A percentile compares a stretch with the other conserved stretches of the same genome.
These are phyloP conservation scores for Verticillium nonalfalfae DNA, from an alignment of 2,329 filamentous ascomycete genomes.

Conservation along the genomic window DNA sequence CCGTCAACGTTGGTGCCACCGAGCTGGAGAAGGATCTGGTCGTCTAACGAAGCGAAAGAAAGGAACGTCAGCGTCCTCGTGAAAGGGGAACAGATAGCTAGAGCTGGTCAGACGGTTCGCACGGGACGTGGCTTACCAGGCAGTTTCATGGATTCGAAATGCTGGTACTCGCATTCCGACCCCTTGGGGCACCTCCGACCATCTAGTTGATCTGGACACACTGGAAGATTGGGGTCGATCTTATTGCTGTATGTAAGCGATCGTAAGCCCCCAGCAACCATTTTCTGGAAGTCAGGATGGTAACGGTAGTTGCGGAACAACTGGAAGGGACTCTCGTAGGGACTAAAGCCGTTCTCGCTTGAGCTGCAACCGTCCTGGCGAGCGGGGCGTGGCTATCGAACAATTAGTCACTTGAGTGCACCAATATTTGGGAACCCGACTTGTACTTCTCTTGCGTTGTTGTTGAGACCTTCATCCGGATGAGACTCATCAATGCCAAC, in stretches of 20 bases:
- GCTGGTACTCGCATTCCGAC: constrained; percentile 66
- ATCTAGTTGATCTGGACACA: constrained; percentile 72
- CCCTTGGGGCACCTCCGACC: constrained; percentile 67
- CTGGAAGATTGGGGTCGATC: constrained; percentile 66
- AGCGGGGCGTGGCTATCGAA: not conserved
- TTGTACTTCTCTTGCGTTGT: constrained; percentile 35
- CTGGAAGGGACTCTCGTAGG: constrained; percentile 79
- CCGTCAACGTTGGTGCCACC: constrained; percentile 58
- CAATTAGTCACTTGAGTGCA: not conserved
- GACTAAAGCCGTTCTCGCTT: constrained; percentile 20
- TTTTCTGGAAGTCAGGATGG: constrained; percentile 67
- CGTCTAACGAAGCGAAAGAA: constrained; percentile 45
- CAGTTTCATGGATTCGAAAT: constrained; percentile 68
- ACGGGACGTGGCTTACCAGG: constrained; percentile 59
- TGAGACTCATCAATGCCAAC: constrained; percentile 11
- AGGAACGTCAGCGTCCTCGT: not conserved
- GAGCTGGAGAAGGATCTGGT: constrained; percentile 66
- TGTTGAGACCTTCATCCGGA: constrained; percentile 18
- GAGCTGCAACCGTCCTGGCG: not conserved
- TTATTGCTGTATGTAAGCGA: constrained; percentile 92
- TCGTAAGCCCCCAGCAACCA: constrained; percentile 69
- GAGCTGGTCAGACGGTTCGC: constrained; percentile 2
- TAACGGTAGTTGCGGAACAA: constrained; percentile 86
- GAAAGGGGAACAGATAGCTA: not conserved
- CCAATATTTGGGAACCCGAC: constrained; percentile 14